A percentile compares a stretch with the other conserved stretches of the same genome.
Conservation (phyloP, 805 yeast species). For the Scheffersomyces ergatensis region DNA sequence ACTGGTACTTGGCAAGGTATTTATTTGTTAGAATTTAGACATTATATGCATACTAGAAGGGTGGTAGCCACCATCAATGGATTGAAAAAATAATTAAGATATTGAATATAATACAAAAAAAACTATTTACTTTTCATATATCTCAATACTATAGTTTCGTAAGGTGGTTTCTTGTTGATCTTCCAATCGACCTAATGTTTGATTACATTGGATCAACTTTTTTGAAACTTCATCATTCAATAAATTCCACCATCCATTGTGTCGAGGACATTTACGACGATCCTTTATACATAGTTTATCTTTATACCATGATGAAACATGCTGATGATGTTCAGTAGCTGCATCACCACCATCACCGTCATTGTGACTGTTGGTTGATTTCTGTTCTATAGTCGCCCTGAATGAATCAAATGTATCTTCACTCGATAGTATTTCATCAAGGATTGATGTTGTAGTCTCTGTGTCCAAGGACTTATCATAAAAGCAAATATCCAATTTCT, state of each 20-base stretch:
- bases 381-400: conserved; percentile 13
- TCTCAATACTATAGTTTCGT: conserved; percentile 33
- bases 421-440: conserved; percentile 2
- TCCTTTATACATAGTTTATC: conserved; percentile 47
- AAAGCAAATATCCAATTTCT: conserved; percentile 53
- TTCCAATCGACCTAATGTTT: conserved; percentile 25
- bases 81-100: conserved; percentile 22
- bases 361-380: no score
- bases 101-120: background rate
- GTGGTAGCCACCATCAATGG: conserved; percentile 77
- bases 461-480: conserved; percentile 33
- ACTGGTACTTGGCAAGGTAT: conserved; percentile 88
- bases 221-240: conserved; percentile 30
- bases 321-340: no score
- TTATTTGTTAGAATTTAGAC: conserved; percentile 72
- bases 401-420: conserved; percentile 8
- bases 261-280: conserved; percentile 54
- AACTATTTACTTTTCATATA: conserved; percentile 14
- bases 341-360: no score
- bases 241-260: conserved; percentile 48
- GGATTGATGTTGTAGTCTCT: background rate
- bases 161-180: conserved; percentile 26
- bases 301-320: conserved; percentile 13
- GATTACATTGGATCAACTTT: conserved; percentile 30
- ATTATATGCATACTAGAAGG: conserved; percentile 58